phyloP scores from a whole-genome alignment of 75 land plant species.

The Selaginella tamariscina region DNA sequence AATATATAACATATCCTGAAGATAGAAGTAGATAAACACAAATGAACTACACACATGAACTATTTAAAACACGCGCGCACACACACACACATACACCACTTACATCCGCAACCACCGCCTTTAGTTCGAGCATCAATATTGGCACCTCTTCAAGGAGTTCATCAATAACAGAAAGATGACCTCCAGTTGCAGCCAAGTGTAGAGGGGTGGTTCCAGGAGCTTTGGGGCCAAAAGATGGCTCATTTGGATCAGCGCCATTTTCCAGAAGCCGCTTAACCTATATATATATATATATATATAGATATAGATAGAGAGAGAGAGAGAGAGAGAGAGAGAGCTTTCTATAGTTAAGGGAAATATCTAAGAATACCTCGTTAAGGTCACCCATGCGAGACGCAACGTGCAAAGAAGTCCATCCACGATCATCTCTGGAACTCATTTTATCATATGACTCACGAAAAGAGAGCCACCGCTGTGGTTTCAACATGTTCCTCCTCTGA shows the following conservation, averaged over 20 bases:
- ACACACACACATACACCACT: no score
- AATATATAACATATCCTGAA: no score
- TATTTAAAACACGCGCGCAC: no score
- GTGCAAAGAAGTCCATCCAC: conserved; percentile 89
- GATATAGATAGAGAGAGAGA: not conserved
- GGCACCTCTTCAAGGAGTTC: conserved; percentile 83
- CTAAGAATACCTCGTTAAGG: conserved; percentile 38
- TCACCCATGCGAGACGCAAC: conserved; percentile 71
- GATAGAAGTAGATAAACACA: no score
- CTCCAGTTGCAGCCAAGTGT: conserved; percentile 93
- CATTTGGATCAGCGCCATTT: conserved; percentile 79
- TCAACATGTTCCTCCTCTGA: not conserved
- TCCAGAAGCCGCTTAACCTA: conserved; percentile 72
- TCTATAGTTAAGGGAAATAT: not conserved
- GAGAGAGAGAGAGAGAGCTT: not conserved
- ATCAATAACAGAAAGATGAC: conserved; percentile 84
- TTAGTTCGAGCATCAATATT: conserved; percentile 91
- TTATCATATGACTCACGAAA: not conserved
- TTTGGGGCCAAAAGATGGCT: conserved; percentile 68
- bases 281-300: not conserved
- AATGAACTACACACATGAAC: no score
- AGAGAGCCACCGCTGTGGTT: not conserved
- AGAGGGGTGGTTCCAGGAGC: conserved; percentile 75
- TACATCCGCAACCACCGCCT: conserved; percentile 95
- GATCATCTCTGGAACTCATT: conserved; percentile 40